Evolutionary conservation across 2,329 filamentous ascomycete genomes (phyloP), one percentile per base, ranked within the genome.

Genomic region (Neophaeococcomyces mojaviensis): DNA sequence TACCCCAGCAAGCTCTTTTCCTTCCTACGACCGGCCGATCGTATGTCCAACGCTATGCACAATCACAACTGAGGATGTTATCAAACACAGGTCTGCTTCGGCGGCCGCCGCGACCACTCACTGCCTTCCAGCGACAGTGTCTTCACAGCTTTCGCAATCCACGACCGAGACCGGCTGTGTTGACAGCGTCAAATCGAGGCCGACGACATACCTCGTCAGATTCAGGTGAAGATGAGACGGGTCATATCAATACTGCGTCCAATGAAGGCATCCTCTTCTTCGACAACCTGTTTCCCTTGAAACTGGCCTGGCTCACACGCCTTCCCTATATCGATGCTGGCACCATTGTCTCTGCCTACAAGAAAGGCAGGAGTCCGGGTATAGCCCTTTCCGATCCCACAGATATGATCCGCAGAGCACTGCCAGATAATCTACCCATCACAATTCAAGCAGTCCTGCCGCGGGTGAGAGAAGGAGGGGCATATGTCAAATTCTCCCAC

Each of bases 221-320:
- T 19, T 52, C 55, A 12, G 52, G 51, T 2, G 58, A 62, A 20
- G 55, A 61, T 28, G 55, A 61, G 28, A 56, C 79, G 8, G 90
- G 92, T 0, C 88, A 96, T 58, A 95, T 97, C 55, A 71, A 76
- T n/a, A 76, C 85, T 9, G 75, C 72, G 2, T 68, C 82, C 1
- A 84, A 89, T 56, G 87, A 97, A 68, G 82, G 84, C 0, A 81
- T 97, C 37, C 65, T 96, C 5, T 98, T 94, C 68, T 82, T 97
- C 59, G 88, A 94, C 62, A 94, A 92, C 65, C 76, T 97, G 40
- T 94, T 94, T 50, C 90, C 90, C 1, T 72, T 92, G 22, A 85
- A 80, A 56, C 73, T 95, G 28, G 75, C 77, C 57, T 83, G 79
- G 71, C 60, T 80, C 2, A 63, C 79, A 19, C 68, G 74, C 9